These are phyloP conservation scores for Paramecium primaurelia DNA, from an alignment of 73 alveolate species.

Conservation along the genomic window DNA sequence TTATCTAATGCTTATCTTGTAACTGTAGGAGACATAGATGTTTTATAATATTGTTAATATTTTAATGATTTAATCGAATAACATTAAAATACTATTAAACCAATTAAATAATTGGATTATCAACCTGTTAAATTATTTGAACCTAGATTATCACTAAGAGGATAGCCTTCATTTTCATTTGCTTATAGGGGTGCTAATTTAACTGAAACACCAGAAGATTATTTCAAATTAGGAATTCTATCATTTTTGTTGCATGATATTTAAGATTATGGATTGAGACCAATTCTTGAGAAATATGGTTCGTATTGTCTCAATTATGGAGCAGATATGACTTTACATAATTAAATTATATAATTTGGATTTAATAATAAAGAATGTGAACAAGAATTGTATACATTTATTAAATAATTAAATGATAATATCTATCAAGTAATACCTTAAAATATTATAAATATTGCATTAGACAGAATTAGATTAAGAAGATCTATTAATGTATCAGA, in stretches of 20 bases:
- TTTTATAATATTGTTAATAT: neutral
- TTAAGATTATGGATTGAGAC: neutral
- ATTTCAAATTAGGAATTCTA: neutral
- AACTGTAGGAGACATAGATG: neutral
- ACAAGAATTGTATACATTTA: neutral
- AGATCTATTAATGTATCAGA: neutral
- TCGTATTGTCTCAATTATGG: neutral
- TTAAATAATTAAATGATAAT: neutral
- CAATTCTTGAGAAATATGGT: neutral
- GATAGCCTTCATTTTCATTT: neutral
- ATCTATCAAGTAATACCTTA: neutral
- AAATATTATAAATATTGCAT: neutral
- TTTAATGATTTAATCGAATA: neutral
- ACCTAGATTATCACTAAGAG: neutral
- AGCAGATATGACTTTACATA: neutral
- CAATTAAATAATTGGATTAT: neutral
- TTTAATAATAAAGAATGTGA: neutral
- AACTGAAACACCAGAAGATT: neutral
- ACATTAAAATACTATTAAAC: neutral
- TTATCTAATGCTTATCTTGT: neutral
- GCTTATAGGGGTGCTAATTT: neutral
- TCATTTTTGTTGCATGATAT: constrained; percentile 17
- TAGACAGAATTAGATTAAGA: constrained; percentile 29
- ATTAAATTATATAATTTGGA: neutral
- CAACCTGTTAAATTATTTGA: neutral